Evolutionary conservation across 2,329 filamentous ascomycete genomes (phyloP).

Genomic region (Colletotrichum sp.): DNA sequence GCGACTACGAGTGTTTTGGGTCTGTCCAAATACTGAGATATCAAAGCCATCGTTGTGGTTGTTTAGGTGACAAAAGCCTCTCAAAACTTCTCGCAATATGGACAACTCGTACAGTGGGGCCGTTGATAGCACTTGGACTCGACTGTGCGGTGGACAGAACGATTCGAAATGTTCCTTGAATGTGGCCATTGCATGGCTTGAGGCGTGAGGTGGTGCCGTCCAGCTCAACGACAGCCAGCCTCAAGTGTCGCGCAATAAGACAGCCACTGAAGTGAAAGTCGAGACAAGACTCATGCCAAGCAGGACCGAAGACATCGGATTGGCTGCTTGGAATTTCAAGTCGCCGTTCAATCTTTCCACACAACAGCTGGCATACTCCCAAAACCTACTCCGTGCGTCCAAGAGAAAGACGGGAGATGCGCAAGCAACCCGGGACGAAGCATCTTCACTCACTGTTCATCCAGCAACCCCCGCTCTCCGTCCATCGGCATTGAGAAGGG

Average conservation of each 20-base stretch:
- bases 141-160: background rate
- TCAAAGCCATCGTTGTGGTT: background rate
- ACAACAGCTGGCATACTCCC: background rate
- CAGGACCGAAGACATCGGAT: background rate
- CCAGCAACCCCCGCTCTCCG: background rate
- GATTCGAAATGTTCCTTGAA: background rate
- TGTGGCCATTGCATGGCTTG: background rate
- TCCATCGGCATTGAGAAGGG: background rate
- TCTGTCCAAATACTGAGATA: background rate
- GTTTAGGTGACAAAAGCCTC: background rate
- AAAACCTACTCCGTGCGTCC: background rate
- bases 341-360: background rate
- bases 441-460: background rate
- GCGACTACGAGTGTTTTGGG: background rate
- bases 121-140: background rate
- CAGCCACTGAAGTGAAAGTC: background rate
- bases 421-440: background rate
- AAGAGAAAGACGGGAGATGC: background rate
- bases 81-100: background rate
- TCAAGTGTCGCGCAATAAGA: background rate
- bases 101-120: background rate
- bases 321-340: background rate
- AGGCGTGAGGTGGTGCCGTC: background rate
- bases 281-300: background rate
- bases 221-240: background rate